Conservation (phyloP, 2,329 filamentous ascomycete species). For the Xylariaceae sp. region DNA sequence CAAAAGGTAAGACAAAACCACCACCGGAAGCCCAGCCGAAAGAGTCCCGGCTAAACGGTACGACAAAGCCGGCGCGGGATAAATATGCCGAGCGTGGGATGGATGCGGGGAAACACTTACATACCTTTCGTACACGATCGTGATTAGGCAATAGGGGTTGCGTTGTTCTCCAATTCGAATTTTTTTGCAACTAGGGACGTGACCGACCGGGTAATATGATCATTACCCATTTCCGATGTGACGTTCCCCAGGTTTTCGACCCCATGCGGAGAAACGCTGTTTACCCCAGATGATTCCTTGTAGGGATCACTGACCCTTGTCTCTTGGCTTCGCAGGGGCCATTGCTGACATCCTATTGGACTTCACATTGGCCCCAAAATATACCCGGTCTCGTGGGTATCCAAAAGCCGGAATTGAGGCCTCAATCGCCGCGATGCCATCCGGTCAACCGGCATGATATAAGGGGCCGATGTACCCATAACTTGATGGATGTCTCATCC, state of each 20-base stretch:
- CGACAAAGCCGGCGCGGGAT: not conserved
- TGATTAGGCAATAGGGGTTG: not conserved
- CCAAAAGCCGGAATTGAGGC: not conserved
- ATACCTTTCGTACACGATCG: not conserved
- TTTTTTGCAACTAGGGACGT: too few relatives aligned
- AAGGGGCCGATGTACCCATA: not conserved
- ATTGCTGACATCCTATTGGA: not conserved
- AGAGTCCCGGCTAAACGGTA: constrained; percentile 9
- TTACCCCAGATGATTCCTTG: not conserved
- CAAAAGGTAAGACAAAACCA: not conserved
- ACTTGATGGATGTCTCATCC: too few relatives aligned
- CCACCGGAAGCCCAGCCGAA: not conserved
- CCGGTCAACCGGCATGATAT: constrained; percentile 9
- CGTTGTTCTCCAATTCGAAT: too few relatives aligned
- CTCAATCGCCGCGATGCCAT: not conserved
- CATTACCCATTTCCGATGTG: not conserved
- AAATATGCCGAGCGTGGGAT: not conserved
- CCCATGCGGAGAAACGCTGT: constrained; percentile 13
- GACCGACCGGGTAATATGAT: too few relatives aligned
- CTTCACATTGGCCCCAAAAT: not conserved
- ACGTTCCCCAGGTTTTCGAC: constrained; percentile 9
- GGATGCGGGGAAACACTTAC: not conserved
- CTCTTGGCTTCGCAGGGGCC: constrained; percentile 1
- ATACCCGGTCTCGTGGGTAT: not conserved
- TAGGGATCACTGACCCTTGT: not conserved